Conservation (phyloP, 1,284 basidiomycete genomes). For the Ceratorhiza oryzae-sativae region DNA sequence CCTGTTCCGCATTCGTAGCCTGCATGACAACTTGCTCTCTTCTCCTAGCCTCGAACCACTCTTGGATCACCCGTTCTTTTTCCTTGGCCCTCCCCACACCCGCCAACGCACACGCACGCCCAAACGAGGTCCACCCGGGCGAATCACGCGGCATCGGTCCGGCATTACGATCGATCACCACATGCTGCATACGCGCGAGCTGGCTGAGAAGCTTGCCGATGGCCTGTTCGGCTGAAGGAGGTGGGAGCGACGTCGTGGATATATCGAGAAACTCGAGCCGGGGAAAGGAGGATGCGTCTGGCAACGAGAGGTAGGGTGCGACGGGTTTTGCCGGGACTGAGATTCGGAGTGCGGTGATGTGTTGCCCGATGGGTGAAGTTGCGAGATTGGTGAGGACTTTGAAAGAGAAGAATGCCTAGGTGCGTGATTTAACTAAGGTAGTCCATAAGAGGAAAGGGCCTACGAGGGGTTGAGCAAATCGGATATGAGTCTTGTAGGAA, state of each 20-base stretch:
- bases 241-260: constrained; percentile 60
- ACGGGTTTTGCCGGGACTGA: constrained; percentile 66
- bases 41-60: constrained; percentile 53
- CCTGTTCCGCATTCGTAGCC: not conserved
- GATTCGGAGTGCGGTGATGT: constrained; percentile 60
- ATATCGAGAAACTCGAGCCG: constrained; percentile 63
- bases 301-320: constrained; percentile 53
- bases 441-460: not conserved
- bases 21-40: constrained; percentile 39
- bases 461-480: constrained; percentile 75
- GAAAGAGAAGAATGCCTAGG: constrained; percentile 62
- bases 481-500: constrained; percentile 51
- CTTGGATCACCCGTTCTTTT: constrained; percentile 64
- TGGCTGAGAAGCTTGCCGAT: constrained; percentile 59
- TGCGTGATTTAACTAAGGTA: not conserved
- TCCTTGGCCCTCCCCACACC: constrained; percentile 62
- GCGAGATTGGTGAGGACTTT: constrained; percentile 59
- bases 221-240: constrained; percentile 52
- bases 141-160: constrained; percentile 47
- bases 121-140: constrained; percentile 62
- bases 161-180: constrained; percentile 49
- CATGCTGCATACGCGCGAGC: constrained; percentile 57
- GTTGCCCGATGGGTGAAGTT: constrained; percentile 55
- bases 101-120: constrained; percentile 61
- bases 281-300: constrained; percentile 52